Conservation (phyloP, 495 filamentous ascomycete species). For the Xylaria palmicola region DNA sequence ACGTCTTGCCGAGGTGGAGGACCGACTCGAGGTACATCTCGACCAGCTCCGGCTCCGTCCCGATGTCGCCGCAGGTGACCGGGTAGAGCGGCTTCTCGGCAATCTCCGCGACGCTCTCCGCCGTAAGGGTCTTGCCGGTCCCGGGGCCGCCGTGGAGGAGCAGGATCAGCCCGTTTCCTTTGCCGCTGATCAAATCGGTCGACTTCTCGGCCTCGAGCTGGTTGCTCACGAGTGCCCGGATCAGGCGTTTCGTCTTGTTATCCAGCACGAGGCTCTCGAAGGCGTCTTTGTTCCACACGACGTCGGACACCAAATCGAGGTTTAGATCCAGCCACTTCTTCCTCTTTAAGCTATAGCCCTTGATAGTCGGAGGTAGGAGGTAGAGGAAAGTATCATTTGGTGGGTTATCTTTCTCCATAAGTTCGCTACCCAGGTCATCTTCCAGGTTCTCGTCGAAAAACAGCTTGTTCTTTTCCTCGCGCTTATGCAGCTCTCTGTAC, state of each 20-base stretch:
- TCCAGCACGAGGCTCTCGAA: constrained; percentile 52
- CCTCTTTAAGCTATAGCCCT: neutral
- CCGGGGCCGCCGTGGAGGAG: constrained; percentile 33
- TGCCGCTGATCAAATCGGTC: constrained; percentile 42
- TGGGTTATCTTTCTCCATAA: too few relatives aligned
- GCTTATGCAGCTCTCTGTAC: too few relatives aligned
- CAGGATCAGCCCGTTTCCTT: constrained; percentile 52
- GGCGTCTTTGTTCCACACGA: constrained; percentile 47
- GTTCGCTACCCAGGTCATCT: too few relatives aligned
- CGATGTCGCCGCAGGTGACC: constrained; percentile 51
- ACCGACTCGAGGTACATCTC: constrained; percentile 45
- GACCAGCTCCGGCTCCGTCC: constrained; percentile 37
- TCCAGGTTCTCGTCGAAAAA: too few relatives aligned
- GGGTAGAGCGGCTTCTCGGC: constrained; percentile 43
- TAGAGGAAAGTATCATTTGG: too few relatives aligned
- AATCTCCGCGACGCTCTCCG: constrained; percentile 45
- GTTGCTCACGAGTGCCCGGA: constrained; percentile 42
- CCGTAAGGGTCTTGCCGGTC: constrained; percentile 53
- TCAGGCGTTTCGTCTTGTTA: constrained; percentile 44
- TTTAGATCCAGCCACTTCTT: constrained; percentile 14
- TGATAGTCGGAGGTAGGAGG: too few relatives aligned
- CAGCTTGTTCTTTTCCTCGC: too few relatives aligned
- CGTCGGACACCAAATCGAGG: constrained; percentile 27
- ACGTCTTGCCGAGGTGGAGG: constrained; percentile 41
- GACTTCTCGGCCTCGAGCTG: constrained; percentile 10